Percentiles rank a stretch among this genome's conserved stretches.
phyloP scores from a whole-genome alignment of 2,329 filamentous ascomycete species.

The Fusarium anthophilum region DNA sequence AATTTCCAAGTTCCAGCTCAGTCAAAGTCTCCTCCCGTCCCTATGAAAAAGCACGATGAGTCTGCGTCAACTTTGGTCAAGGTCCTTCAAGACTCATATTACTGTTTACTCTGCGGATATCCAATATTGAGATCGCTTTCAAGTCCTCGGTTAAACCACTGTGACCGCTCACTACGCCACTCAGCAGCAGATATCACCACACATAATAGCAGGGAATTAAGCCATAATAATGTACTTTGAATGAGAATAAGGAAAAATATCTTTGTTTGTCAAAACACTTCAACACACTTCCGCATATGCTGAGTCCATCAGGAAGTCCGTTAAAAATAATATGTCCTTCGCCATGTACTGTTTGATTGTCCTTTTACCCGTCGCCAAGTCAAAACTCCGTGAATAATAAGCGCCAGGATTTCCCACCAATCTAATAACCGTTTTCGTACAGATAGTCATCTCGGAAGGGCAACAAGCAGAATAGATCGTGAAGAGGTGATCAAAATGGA shows the following conservation, averaged over 20 bases:
- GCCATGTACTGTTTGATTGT: constrained; percentile 33
- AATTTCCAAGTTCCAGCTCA: not conserved
- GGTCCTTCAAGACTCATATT: not conserved
- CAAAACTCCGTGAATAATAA: constrained; percentile 36
- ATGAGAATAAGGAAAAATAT: constrained; percentile 21
- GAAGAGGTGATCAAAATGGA: constrained; percentile 27
- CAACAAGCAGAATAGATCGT: constrained; percentile 4
- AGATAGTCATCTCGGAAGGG: constrained; percentile 35
- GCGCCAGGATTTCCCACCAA: constrained; percentile 24
- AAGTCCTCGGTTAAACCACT: not conserved
- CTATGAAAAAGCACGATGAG: not conserved
- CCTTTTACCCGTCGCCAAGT: constrained; percentile 37
- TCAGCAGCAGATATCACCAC: not conserved
- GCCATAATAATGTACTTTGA: constrained; percentile 18
- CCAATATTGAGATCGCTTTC: not conserved
- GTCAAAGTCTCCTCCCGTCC: not conserved
- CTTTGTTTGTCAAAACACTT: constrained; percentile 32
- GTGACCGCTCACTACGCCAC: not conserved
- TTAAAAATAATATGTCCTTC: constrained; percentile 19
- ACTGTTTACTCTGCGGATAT: not conserved
- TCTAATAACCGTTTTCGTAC: constrained; percentile 45
- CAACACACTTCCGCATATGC: constrained; percentile 19
- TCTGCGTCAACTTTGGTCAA: not conserved
- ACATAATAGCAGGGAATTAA: not conserved
- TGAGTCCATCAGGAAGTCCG: constrained; percentile 18